Base-by-base conservation (phyloP, 805 yeast species). In the Saccharomyces kudriavzevii region DNA sequence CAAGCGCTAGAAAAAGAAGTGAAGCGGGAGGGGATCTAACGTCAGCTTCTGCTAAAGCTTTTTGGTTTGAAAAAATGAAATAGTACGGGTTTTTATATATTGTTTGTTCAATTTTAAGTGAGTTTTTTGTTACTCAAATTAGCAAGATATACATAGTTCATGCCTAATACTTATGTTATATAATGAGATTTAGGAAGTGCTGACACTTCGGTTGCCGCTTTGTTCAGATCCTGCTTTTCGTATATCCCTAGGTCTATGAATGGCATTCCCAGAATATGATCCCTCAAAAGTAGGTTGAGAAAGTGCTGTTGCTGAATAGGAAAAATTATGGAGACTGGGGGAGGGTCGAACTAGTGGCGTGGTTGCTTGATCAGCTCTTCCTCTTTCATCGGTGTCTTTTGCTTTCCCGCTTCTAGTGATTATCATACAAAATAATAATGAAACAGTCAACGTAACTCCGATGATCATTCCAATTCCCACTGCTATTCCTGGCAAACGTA, bases 401-500 rank as follows among this genome's bases (percentile, higher is more conserved):
- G 17, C 22, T 45, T 27, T 49, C 17, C 31, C 49, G 40, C 53
- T 20, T 22, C 48, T 45, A 5, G 29, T 45, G 22, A 45, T 45
- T n/a, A 61, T 31, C 3, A 60, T 27, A 30, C 63, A 58, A 17
- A 58, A 54, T 11, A 61, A 35, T 11, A 62, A 40, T 4, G 58
- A 52, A 24, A 58, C 46, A 3, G 62, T 50, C 22, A 58, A 54
- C 14, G 84, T 58, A 29, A 83, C 74, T 0, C 92, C 92, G 8
- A 84, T 61, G 1, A 85, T 68, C 3, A 85, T 71, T 5, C 94
- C 96, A 27, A 86, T 67, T 0, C 83, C 83, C 30, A 86, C 70
- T 13, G 92, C 87, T 20, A 84, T 76, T 51, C 81, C 76, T 5
- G 94, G 90, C 40, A 87, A 69, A 56, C 79, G 84, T 25, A 87